Evolutionary conservation across 352 stramenopile species (phyloP), one percentile per base, ranked within the genome.

Genomic region (Elongisporangium anandrum): DNA sequence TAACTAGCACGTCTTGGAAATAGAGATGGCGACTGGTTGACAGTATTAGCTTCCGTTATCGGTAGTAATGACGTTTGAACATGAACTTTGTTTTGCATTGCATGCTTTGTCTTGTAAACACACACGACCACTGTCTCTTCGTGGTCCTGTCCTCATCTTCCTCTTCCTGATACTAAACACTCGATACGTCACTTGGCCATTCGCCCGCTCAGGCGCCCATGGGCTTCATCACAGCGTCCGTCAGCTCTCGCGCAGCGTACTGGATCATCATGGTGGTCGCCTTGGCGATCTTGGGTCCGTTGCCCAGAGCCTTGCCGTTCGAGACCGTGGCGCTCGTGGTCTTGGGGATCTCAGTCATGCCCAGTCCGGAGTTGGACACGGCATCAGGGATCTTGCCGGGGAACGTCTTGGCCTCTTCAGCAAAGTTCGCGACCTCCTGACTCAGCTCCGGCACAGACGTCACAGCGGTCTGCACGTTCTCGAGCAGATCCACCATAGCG

Each of bases 231-330:
- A 41, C 29, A 13, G 29, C 29, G 9, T 41, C 29, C 29, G 29
- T 15, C 3, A 87, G 57, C 53, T 87, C 77, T 5, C 55, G 64
- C 19, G 52, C 72, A 1, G 74, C 72, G 54, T 85, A 87, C 56
- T 79, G 59, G n/a, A 87, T 65, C 74, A 87, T 87, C n/a, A 50
- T 24, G 16, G 65, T 68, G 21, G 74, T 87, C 23, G 70, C 72
- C 12, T 64, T 65, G 34, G 68, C 72, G 41, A 87, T 77, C 53
- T 82, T 79, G 1, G 77, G 77, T 0, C 70, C 74, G 48, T 78
- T 80, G 41, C 69, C 57, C 15, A 87, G 60, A 9, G 73, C 61
- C 59, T 83, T 83, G 52, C 72, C 65, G 26, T 87, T 87, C 23
- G 57, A 63, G 29, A 49, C 61, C 29, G 75, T 83, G 13, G 71